Base-by-base conservation (phyloP, 495 filamentous ascomycete species). In the Cryomyces minteri region DNA sequence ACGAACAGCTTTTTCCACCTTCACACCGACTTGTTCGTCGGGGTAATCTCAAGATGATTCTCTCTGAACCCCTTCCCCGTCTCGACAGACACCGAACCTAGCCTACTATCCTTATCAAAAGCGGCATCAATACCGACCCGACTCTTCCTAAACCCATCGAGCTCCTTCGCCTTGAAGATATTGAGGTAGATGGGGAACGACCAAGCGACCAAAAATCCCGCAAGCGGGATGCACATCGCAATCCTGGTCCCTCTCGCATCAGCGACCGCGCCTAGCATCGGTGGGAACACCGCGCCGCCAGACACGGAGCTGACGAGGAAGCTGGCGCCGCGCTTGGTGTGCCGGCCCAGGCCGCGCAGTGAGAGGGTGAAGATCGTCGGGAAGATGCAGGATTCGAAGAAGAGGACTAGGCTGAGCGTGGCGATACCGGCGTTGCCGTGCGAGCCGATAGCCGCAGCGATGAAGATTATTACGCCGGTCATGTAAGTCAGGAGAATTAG, bases 321-420 rank as follows among this genome's bases (percentile, higher is more conserved):
- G 4, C 73, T 77, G 1, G 77, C 74, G 8, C 75, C 79, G 12
- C 72, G 67, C 59, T 86, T 86, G 1, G 79, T 84, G 46, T 77
- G 78, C 14, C 72, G 66, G 6, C 79, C 80, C 0, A 85, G 67
- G 5, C 81, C 80, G 39, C 80, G 71, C 31, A 88, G 66, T 4
- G 74, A 71, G 2, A 85, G 66, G 4, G 74, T 68, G 60, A 80
- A 82, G 44, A 83, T 75, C 5, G 80, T 72, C 0, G 82, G 79
- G 67, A 79, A 86, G 58, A 80, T 71, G 42, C 70, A 73, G 3
- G 73, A 76, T 58, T 83, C 81, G 52, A 76, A 83, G 62, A 77
- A 79, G 29, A 85, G 70, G 5, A 78, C 73, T 9, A 82, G 56
- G 54, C 68, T 75, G 9, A 82, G 60, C 61, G 79, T 67, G 10